Evolutionary conservation across 1,139 yeast genomes (phyloP).

Genomic region (Suzukiozyma palmioleophila): DNA sequence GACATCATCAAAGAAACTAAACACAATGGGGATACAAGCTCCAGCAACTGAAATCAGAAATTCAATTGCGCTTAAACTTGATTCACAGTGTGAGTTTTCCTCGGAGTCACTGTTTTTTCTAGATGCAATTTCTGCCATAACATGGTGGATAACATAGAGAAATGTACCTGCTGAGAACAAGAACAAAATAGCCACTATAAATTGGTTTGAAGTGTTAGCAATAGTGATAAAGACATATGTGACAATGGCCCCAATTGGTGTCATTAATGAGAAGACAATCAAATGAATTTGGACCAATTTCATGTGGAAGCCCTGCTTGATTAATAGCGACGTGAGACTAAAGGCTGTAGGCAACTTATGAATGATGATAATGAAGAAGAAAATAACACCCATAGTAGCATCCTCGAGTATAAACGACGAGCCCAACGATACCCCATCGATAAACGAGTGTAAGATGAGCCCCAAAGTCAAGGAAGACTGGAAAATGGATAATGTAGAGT

Average conservation of each 20-base stretch:
- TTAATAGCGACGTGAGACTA: constrained; percentile 57
- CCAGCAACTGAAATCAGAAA: constrained; percentile 13
- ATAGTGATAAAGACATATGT: constrained; percentile 38
- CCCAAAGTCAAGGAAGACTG: constrained; percentile 52
- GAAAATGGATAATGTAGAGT: constrained; percentile 17
- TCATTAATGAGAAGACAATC: constrained; percentile 43
- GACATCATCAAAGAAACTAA: constrained; percentile 12
- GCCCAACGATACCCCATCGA: constrained; percentile 77
- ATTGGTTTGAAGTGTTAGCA: constrained; percentile 25
- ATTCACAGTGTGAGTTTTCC: constrained; percentile 7
- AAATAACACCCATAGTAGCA: constrained; percentile 43
- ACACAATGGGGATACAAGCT: constrained; percentile 12
- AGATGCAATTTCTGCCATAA: constrained; percentile 35
- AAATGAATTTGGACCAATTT: constrained; percentile 38
- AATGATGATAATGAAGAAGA: constrained; percentile 56
- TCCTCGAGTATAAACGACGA: constrained; percentile 49
- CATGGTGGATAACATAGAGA: constrained; percentile 64
- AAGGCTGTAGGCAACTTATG: constrained; percentile 79
- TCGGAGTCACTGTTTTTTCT: constrained; percentile 8
- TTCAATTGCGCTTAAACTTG: constrained; percentile 8
- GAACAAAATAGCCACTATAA: constrained; percentile 48
- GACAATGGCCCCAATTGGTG: constrained; percentile 49
- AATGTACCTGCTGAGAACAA: constrained; percentile 73
- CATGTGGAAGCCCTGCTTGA: constrained; percentile 29
- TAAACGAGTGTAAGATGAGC: constrained; percentile 58